Conservation (phyloP, 495 filamentous ascomycete species). For the Apodospora peruviana region DNA sequence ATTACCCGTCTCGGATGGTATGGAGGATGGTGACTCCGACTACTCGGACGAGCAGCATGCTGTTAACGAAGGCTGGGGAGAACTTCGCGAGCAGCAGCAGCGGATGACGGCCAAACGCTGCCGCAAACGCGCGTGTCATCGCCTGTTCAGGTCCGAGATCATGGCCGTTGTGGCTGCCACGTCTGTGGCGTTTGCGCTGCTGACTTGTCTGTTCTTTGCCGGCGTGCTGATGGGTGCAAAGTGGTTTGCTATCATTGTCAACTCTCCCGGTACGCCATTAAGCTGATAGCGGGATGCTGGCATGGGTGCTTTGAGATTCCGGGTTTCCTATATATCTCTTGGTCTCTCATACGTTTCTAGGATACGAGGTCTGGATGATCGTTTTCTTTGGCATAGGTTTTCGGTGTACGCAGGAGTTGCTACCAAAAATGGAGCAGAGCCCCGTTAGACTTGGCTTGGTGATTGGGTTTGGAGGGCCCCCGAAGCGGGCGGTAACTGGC, state of each 20-base stretch:
- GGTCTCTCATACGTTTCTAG: no score
- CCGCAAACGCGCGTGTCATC: not conserved
- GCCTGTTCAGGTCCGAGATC: slow-evolving; percentile 2
- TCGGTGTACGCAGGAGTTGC: no score
- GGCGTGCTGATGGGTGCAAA: slow-evolving; percentile 3
- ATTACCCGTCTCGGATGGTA: not conserved
- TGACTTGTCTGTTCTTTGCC: slow-evolving; percentile 1
- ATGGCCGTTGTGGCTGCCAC: slow-evolving; percentile 5
- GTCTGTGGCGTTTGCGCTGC: not conserved
- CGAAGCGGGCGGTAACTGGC: no score
- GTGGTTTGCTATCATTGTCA: slow-evolving; percentile 6
- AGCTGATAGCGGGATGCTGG: no score
- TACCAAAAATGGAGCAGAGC: no score
- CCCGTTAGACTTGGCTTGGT: no score
- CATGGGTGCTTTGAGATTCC: no score
- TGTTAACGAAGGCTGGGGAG: not conserved
- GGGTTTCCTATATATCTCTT: no score
- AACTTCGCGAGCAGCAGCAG: not conserved
- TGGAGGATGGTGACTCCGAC: not conserved
- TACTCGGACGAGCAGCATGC: not conserved
- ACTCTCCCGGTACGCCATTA: no score
- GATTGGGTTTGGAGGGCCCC: no score
- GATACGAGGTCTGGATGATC: no score
- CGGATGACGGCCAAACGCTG: not conserved
- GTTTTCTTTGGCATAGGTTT: no score